Evolutionary conservation across 169 alveolate genomes (phyloP), one percentile per base, ranked within the genome.

Genomic region (Sarcocystis neurona): DNA sequence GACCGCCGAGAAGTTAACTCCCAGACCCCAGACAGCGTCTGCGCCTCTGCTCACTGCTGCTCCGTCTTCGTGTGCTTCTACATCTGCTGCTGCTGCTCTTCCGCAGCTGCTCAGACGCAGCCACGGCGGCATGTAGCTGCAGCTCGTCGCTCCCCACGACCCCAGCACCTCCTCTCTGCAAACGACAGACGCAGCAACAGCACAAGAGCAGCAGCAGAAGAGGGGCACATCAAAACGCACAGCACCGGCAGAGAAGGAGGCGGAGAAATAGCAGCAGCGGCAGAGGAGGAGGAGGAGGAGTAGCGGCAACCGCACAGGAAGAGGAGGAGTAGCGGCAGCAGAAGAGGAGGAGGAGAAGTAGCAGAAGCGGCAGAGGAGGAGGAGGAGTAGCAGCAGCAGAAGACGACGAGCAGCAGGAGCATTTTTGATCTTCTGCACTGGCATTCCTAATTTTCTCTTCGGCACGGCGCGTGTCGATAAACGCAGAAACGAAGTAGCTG

Each of bases 101-200:
- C 32, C 75, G 20, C 87, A 27, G 39, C 87, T 79, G n/a, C 77
- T 63, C 66, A 32, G 53, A 46, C 90, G 79, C 70, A 86, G 84
- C 90, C 90, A 86, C 37, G 70, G 85, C 27, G 90, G 90, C 60
- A 86, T 74, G 84, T 72, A 86, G 70, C 78, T 60, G 63, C 90
- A 70, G n/a, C n/a, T n/a, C 85, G 79, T 74, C 58, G 90, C 39
- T n/a, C 90, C 90, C 90, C 90, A 86, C 46, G 30, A 47, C 68
- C 90, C 79, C 34, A 86, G 85, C n/a, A 86, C 90, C 44, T 86
- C 90, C 20, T 70, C 85, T 6, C 90, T 86, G 79, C 77, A 43
- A 44, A 20, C 8, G 37, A 44, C 12, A 34, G 20, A 20, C 10
- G 10, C 63, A 53, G 30, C 10, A 53, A 53, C 63, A 20, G 30